Evolutionary conservation across 1,284 basidiomycete species (phyloP), one percentile per base, ranked within the genome.

Genomic region (Cryptococcus sp.): DNA sequence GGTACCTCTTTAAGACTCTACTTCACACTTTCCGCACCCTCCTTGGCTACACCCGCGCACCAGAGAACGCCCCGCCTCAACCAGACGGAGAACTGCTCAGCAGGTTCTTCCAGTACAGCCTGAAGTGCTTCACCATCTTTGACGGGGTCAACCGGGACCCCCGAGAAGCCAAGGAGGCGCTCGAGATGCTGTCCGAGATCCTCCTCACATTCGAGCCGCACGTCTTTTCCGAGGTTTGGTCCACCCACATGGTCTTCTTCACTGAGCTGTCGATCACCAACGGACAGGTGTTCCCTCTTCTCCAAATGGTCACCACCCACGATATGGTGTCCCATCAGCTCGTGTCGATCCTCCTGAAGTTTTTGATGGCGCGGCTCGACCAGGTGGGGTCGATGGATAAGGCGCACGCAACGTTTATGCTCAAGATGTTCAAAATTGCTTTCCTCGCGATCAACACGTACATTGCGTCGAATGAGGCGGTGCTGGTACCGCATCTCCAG

Each of bases 361-460:
- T 91, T 76, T 83, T 98, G 49, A 86, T 96, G 55, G 85, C 87
- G 33, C 83, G 87, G 47, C 83, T 99, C 15, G 88, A 87, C 28
- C 79, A 87, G 46, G 83, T 99, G 2, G 95, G 94, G 47, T 87
- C 91, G 61, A 85, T 88, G 69, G 88, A 94, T 67, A 88, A 91
- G 66, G 79, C 79, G 59, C 81, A 86, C 64, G 86, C 85, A 11
- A 86, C 88, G 2, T 85, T 88, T 1, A 89, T 88, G 11, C 86
- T 98, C 57, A 85, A 92, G 51, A 81, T 98, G 57, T 98, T 93
- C 85, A 98, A 98, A 80, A 89, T 97, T 84, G 88, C 92, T 8
- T 99, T 98, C 78, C 83, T 85, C 64, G 91, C 95, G 2, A 91
- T 98, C 61, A 87, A 87, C 38, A 77, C 85, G 56, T 88, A 86